Conservation (phyloP, 2,329 filamentous ascomycete species). For the Lojkania enalia region DNA sequence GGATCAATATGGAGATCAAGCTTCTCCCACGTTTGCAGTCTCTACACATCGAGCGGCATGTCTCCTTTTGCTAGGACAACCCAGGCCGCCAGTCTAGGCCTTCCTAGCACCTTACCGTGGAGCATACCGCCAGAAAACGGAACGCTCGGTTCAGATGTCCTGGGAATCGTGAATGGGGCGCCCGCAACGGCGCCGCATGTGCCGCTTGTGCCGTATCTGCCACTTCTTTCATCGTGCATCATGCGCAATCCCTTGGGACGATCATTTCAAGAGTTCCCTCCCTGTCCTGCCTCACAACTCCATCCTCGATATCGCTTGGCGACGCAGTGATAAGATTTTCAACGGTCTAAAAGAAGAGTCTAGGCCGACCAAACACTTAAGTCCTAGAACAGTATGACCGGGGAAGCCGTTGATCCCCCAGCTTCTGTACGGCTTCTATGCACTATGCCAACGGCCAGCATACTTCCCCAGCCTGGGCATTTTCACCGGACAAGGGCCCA, state of each 20-base stretch:
- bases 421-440: conserved; percentile 18
- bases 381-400: conserved; percentile 4
- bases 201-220: conserved; percentile 14
- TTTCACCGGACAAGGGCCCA: background rate
- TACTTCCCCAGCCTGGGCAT: conserved; percentile 9
- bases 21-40: conserved; percentile 5
- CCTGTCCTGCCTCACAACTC: background rate
- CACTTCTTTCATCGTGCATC: conserved; percentile 12
- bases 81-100: conserved; percentile 5
- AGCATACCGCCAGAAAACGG: too few species aligned
- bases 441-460: conserved; percentile 17
- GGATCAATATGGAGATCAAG: conserved; percentile 11
- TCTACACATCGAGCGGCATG: background rate
- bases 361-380: conserved; percentile 14
- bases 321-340: conserved; percentile 16
- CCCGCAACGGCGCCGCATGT: conserved; percentile 16
- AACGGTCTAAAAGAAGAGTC: conserved; percentile 14
- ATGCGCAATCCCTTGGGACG: conserved; percentile 13
- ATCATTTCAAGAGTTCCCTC: conserved; percentile 10
- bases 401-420: conserved; percentile 12
- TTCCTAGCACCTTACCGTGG: background rate
- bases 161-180: conserved; percentile 1
- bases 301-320: conserved; percentile 12
- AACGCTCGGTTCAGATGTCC: conserved; percentile 1
- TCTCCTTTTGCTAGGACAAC: background rate